Evolutionary conservation across 208 protist species (phyloP), one percentile per base, ranked within the genome.

Genomic region (Angomonas deanei): DNA sequence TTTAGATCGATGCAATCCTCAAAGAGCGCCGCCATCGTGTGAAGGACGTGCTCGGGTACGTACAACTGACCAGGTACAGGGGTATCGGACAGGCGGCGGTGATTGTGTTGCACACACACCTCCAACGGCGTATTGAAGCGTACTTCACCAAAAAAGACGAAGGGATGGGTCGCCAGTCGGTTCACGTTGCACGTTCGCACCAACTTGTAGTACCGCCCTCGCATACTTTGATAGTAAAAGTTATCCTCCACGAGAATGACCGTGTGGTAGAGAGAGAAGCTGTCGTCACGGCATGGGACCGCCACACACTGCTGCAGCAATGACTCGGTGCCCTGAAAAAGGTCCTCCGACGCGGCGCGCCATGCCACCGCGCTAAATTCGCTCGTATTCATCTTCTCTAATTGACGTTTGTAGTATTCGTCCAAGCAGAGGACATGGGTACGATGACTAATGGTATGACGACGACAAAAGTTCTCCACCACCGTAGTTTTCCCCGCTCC

Each of bases 151-250:
- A n/a, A n/a, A n/a, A n/a, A n/a, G n/a, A n/a, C n/a, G n/a, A 15
- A 42, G 36, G 11, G 11, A 42, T 42, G 11, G 8, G 36, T 42
- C 11, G 11, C 36, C 11, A 2, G 42, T 10, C 42, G 10, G 1
- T 1, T 8, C 23, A 2, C 17, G 54, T 19, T 61, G 26, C 24
- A 0, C 63, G 11, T 55, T 38, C 34, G 19, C 63, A 42, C 28
- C 31, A 93, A 56, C 10, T 69, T 70, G 69, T 82, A 89, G 70
- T 91, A 93, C 33, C 68, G 54, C 31, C 77, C 74, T 23, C 84
- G 78, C 87, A 93, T 93, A 47, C 84, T 91, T 54, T 70, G 65
- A 47, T 83, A 80, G 42, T 84, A 80, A 70, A 93, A 78, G 48
- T 86, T 90, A 61, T 93, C 87, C n/a, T 91, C 81, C 34, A 93